These are phyloP conservation scores for Funneliformis caledonium DNA, from an alignment of 371 early-diverging fungal species.

Conservation along the genomic window DNA sequence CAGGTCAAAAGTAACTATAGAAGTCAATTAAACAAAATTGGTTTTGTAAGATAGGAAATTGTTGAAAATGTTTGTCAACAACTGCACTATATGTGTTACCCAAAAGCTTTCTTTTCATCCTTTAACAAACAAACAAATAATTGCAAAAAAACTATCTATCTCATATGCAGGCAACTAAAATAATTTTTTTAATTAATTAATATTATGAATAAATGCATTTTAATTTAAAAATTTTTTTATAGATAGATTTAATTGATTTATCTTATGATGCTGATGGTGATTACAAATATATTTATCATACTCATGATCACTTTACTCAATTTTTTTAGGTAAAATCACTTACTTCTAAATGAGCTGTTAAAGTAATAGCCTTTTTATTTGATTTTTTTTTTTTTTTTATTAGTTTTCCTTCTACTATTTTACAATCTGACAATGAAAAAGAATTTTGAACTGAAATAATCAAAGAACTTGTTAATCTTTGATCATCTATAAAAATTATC, in stretches of 20 bases:
- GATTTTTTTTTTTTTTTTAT: neutral
- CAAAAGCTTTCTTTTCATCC: too few relatives aligned
- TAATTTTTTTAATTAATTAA: neutral
- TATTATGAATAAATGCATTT: too few relatives aligned
- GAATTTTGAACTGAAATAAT: neutral
- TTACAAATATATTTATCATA: constrained; percentile 6
- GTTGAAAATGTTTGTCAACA: constrained; percentile 9
- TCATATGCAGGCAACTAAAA: neutral
- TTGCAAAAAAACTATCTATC: constrained; percentile 15
- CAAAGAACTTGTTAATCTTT: constrained; percentile 4
- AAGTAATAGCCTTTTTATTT: constrained; percentile 18
- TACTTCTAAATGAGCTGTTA: neutral
- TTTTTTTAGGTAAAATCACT: constrained; percentile 5
- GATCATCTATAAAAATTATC: neutral
- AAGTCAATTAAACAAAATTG: neutral
- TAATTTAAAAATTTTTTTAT: too few relatives aligned
- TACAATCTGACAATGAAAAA: constrained; percentile 25
- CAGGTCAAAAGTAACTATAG: neutral
- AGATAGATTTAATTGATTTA: constrained; percentile 19
- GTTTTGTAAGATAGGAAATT: neutral
- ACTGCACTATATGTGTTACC: too few relatives aligned
- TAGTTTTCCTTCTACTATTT: neutral
- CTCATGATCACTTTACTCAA: neutral
- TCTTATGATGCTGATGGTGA: neutral
- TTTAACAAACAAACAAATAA: neutral